Evolutionary conservation across 768 basidiomycete genomes (phyloP), one percentile per base, ranked within the genome.

Genomic region (Suillus occidentalis): DNA sequence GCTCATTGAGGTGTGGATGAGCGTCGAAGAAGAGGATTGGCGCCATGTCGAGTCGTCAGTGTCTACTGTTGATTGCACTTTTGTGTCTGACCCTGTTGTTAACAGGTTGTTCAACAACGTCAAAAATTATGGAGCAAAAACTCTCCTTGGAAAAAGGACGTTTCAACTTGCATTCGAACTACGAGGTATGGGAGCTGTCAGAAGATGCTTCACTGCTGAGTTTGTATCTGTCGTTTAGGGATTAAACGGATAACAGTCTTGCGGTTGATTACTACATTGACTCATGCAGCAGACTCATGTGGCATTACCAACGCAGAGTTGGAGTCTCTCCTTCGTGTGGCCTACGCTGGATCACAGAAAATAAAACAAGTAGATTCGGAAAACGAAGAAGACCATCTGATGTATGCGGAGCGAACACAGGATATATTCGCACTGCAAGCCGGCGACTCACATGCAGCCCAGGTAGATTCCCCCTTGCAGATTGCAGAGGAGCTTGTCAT

Each of bases 171-270:
- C 72, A 37, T 74, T 74, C 37, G 70, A 67, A 63, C 63, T 68
- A 53, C 49, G 53, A 73, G 74, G 63, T 63, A 62, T 62, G 34
- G 61, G 18, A n/a, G 12, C n/a, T 34, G 18, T 31, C 59, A 61
- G 34, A 42, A 45, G 22, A 45, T 31, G 13, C 31, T 45, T 13
- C 13, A 22, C 22, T 16, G 37, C 55, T 39, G 34, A 58, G 39
- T 53, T 62, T n/a, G 31, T 18, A 6, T 34, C 12, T 39, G 13
- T 57, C 6, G 20, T 60, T 58, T 56, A 63, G 63, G 72, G 8
- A 66, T 69, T 8, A 69, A 66, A 45, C 74, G 74, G 25, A 73
- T 72, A 25, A 68, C 67, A 40, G 69, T 73, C 16, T 62, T 74
- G 42, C 68, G 74, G n/a, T 52, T 75, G 42, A 67, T 75, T 25